Conservation (phyloP, 1,284 basidiomycete genomes). For the Melanopsichium pennsylvanicum region DNA sequence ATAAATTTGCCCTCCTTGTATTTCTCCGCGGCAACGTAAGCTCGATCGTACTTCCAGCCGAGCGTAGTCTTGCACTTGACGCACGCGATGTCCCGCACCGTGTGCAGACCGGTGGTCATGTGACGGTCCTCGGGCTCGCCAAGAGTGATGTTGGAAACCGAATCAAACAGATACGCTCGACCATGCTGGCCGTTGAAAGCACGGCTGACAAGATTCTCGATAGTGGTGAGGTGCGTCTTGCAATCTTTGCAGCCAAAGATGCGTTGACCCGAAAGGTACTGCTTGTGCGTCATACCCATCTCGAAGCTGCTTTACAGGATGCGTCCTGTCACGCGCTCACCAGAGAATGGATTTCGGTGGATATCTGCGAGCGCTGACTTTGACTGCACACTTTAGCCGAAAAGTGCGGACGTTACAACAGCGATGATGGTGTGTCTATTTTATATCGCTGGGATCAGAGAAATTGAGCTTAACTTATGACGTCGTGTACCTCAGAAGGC, state of each 20-base stretch:
- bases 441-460: too few relatives aligned
- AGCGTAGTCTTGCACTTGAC: slow-evolving; percentile 82
- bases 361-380: too few relatives aligned
- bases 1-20: slow-evolving; percentile 99
- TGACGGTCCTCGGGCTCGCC: slow-evolving; percentile 87
- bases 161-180: slow-evolving; percentile 88
- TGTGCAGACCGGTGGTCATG: slow-evolving; percentile 97
- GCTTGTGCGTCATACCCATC: slow-evolving; percentile 89
- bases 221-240: slow-evolving; percentile 90
- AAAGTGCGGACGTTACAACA: too few relatives aligned
- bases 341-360: too few relatives aligned
- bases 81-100: slow-evolving; percentile 93
- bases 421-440: too few relatives aligned
- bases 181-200: slow-evolving; percentile 83
- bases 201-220: slow-evolving; percentile 85
- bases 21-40: slow-evolving; percentile 86
- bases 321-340: too few relatives aligned
- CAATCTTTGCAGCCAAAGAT: slow-evolving; percentile 91
- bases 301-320: slow-evolving; percentile 7
- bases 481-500: too few relatives aligned
- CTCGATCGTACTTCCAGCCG: slow-evolving; percentile 98
- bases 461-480: too few relatives aligned
- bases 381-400: too few relatives aligned
- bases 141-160: slow-evolving; percentile 86
- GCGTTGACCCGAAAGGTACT: slow-evolving; percentile 80